Base-by-base conservation (phyloP, 2,329 filamentous ascomycete species). In the Blumeriella jaapii region DNA sequence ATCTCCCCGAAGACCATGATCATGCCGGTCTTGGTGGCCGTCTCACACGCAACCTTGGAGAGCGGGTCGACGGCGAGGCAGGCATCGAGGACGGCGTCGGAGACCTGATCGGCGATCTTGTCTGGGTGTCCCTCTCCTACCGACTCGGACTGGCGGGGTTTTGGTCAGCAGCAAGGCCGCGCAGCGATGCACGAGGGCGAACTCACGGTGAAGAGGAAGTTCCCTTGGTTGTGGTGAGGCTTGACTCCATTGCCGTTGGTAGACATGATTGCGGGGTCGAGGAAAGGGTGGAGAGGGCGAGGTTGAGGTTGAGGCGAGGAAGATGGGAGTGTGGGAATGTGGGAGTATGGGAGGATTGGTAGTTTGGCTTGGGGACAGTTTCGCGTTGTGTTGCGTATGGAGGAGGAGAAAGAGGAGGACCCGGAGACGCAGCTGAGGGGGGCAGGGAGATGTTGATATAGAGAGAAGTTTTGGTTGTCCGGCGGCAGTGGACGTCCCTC, bases 1-100 rank as follows among this genome's bases (percentile, higher is more conserved):
- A 98, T 98, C 65, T 98, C 91, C 66, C 86, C 86, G 49, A 94
- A 93, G 61, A 93, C 80, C 91, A 98, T 96, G 65, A 98, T 74
- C 91, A 98, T 83, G 65, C 91, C 91, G 53, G 91, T 98, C 83
- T 98, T 98, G 70, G 91, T 94, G 57, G 91, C 91, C 52, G 89
- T 95, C 74, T 98, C 91, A 67, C 91, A 98, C 62, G 91, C 91
- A 55, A 96, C 82, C 75, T 96, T 98, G 71, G 91, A 96, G 59
- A 95, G 77, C 50, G 89, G 89, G 63, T 98, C 91, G 65, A 91
- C 82, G 46, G 71, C 71, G 59, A 98, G 71, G 70, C 91, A 96
- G 68, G 91, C 91, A 73, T 98, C 91, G 69, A 98, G 87, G 58
- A 98, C 76, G 55, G 91, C 89, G 69, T 98, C 91, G 46, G 89